These are phyloP conservation scores for Desmodesmus armatus DNA, from an alignment of 139 green algal genomes.

Conservation along the genomic window DNA sequence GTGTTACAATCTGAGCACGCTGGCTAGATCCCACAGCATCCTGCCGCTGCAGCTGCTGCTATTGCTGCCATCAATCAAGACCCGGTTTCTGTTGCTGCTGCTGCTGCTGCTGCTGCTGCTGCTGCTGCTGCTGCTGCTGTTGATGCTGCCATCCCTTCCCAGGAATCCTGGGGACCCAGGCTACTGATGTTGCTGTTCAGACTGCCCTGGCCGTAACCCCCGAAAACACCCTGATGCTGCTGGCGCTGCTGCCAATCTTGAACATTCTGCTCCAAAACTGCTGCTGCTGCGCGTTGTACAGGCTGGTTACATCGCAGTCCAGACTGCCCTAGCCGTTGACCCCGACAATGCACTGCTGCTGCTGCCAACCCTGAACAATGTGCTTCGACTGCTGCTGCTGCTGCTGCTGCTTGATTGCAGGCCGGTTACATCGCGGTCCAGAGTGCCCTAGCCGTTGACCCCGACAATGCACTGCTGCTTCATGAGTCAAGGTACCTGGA, in stretches of 20 bases:
- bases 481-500: slow-evolving; percentile 1
- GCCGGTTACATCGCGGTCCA: not conserved
- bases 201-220: no score
- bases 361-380: not conserved
- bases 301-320: not conserved
- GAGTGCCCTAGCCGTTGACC: not conserved
- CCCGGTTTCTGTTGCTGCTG: not conserved
- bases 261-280: not conserved
- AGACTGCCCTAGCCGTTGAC: no score
- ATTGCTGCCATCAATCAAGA: not conserved
- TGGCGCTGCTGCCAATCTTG: not conserved
- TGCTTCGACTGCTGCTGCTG: not conserved
- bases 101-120: not conserved
- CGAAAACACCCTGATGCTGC: not conserved
- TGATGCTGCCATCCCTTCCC: no score
- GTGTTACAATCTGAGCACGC: not conserved
- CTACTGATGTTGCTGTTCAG: no score
- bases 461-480: not conserved
- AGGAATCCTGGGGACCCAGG: no score
- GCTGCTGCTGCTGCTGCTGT: not conserved
- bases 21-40: not conserved
- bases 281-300: not conserved
- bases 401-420: no score
- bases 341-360: not conserved
- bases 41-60: not conserved